Base-by-base conservation (phyloP, 2,329 filamentous ascomycete species). In the Colletotrichum destructivum region DNA sequence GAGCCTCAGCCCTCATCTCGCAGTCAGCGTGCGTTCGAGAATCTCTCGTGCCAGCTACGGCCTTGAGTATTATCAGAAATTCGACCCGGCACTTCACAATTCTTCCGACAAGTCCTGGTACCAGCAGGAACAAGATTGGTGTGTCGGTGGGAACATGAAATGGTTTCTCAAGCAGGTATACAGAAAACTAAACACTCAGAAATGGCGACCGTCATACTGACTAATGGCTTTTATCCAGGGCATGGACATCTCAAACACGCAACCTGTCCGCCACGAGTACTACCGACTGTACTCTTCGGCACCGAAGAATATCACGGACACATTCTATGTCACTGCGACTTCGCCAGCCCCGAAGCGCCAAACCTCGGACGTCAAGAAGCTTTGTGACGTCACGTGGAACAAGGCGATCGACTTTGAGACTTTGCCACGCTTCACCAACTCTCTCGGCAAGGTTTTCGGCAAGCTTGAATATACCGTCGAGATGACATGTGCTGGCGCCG, bases 41-140 rank as follows among this genome's bases (percentile, higher is more conserved):
- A 35, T 82, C 7, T 76, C 79, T 1, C 74, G 80, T 0, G 57
- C 73, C 11, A 81, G 79, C 11, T 82, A 79, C 31, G 80, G 80
- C 0, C 13, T 76, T 0, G 1, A 2, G 0, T 55, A 59, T 8
- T 0, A 1, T 0, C 1, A 23, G 0, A 1, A 66, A 0, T 81
- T 74, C 56, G 3, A 74, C 0, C 9, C 3, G 0, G 13, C 12
- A 0, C 64, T 62, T 0, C 77, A 80, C 7, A 31, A 35, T 0
- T 0, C 1, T 0, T 15, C 21, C 0, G 75, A 80, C 38, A 77
- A 63, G 18, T 4, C 1, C 0, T 80, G 76, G 75, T 54, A 35
- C 6, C 23, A 69, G 0, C 0, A 64, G 0, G 1, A 63, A 0
- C 56, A 69, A 0, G 2, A n/a, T 0, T 80, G 72, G 12, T 62